These are phyloP conservation scores for Fusarium sp. DNA, from an alignment of 2,329 filamentous ascomycete species.

Conservation along the genomic window DNA sequence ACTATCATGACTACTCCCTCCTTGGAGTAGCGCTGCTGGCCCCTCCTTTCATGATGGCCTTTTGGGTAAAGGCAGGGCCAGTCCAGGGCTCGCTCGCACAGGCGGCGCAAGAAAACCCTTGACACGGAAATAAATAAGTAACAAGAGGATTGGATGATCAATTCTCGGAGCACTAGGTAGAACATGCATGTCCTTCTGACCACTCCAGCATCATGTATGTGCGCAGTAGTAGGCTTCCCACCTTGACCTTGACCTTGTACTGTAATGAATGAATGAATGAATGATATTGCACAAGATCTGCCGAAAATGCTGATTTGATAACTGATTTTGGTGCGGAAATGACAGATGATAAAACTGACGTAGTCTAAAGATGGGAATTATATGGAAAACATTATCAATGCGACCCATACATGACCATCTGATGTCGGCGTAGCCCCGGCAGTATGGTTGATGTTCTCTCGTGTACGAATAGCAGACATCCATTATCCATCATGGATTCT, in stretches of 20 bases:
- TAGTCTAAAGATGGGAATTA: constrained; percentile 16
- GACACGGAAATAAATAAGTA: constrained; percentile 24
- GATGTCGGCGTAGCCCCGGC: constrained; percentile 17
- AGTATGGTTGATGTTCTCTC: constrained; percentile 2
- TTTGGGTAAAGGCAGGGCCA: constrained; percentile 20
- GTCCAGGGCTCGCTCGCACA: constrained; percentile 24
- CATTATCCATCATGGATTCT: neutral
- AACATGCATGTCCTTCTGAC: constrained; percentile 34
- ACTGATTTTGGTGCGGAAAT: constrained; percentile 14
- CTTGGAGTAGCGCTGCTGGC: constrained; percentile 24
- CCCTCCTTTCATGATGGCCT: constrained; percentile 34
- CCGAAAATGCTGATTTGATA: constrained; percentile 2
- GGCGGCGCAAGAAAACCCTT: constrained; percentile 11
- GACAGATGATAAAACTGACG: constrained; percentile 18
- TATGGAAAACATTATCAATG: constrained; percentile 26
- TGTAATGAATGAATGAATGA: neutral
- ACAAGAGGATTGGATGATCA: constrained; percentile 23
- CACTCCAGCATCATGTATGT: constrained; percentile 15
- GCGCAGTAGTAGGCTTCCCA: neutral
- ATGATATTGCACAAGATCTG: neutral
- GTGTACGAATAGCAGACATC: neutral
- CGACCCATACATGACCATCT: constrained; percentile 15
- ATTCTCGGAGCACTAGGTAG: constrained; percentile 1
- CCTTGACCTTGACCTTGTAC: neutral
- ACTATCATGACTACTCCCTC: constrained; percentile 34